Conservation (phyloP, 2,329 filamentous ascomycete species). For the Torrubiellomyces zombiae region DNA sequence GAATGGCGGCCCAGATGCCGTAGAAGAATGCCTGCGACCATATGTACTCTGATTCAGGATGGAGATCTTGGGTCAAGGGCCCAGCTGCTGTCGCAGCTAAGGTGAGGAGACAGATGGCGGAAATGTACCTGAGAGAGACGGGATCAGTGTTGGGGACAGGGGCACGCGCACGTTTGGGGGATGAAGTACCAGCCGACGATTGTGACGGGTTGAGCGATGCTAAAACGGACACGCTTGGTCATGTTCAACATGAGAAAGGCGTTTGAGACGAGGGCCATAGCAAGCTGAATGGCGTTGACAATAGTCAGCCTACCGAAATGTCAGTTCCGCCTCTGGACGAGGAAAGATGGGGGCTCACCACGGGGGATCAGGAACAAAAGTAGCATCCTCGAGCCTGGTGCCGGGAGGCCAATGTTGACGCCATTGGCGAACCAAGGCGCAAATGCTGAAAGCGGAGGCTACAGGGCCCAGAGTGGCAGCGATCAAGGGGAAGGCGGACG, state of each 20-base stretch:
- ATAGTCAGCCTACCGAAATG: constrained; percentile 39
- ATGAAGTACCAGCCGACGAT: constrained; percentile 57
- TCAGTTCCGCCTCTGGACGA: too few species aligned
- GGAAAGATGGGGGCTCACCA: constrained; percentile 46
- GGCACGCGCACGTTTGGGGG: background rate
- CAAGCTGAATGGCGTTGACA: constrained; percentile 64
- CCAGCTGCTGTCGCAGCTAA: constrained; percentile 51
- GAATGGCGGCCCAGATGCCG: constrained; percentile 58
- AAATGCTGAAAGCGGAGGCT: constrained; percentile 76
- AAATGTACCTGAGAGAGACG: constrained; percentile 28
- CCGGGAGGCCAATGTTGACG: constrained; percentile 37
- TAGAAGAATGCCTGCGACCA: constrained; percentile 80
- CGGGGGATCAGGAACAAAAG: constrained; percentile 45
- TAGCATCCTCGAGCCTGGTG: constrained; percentile 29
- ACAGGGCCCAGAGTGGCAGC: constrained; percentile 74
- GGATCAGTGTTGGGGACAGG: background rate
- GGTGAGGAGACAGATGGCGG: constrained; percentile 46
- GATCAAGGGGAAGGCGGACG: constrained; percentile 55
- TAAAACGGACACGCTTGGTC: constrained; percentile 62
- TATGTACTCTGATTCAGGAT: constrained; percentile 32
- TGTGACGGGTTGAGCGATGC: constrained; percentile 65
- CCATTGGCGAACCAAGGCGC: constrained; percentile 71
- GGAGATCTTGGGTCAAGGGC: constrained; percentile 23
- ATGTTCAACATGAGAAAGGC: constrained; percentile 76
- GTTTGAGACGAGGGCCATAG: constrained; percentile 62